Conservation (phyloP, 2,329 filamentous ascomycete genomes). For the Fusarium paranaense region DNA sequence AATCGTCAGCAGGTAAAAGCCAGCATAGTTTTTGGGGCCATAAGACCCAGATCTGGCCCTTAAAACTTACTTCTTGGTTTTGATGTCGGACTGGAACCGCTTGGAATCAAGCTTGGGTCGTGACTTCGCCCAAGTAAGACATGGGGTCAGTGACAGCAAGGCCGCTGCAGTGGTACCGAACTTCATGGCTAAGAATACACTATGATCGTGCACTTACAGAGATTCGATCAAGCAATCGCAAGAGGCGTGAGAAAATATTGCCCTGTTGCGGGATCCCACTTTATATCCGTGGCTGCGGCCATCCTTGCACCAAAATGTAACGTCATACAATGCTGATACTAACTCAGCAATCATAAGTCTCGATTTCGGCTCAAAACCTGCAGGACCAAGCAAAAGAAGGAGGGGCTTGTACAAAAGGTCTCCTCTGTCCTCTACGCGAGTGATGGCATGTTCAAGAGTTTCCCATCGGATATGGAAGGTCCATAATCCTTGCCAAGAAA, state of each 20-base stretch:
- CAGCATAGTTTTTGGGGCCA: neutral
- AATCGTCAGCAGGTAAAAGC: neutral
- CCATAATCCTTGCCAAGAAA: neutral
- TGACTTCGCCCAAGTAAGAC: conserved; percentile 10
- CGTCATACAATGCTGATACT: neutral
- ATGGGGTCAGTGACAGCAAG: conserved; percentile 19
- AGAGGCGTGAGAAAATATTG: neutral
- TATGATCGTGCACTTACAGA: neutral
- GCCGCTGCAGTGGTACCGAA: conserved; percentile 11
- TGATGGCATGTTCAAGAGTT: conserved; percentile 5
- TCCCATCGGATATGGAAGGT: conserved; percentile 32
- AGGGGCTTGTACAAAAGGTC: neutral
- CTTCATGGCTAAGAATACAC: conserved; percentile 4
- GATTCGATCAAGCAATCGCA: neutral
- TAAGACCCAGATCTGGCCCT: neutral
- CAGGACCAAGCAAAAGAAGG: neutral
- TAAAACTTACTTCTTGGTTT: conserved; percentile 23
- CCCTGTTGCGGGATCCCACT: neutral
- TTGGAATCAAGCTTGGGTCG: conserved; percentile 29
- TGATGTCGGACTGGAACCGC: conserved; percentile 26
- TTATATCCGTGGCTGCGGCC: neutral
- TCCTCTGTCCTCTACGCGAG: neutral
- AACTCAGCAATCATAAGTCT: neutral
- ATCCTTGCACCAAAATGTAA: neutral
- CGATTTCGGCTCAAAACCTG: neutral